Base-by-base conservation (phyloP, 2,329 filamentous ascomycete genomes). In the Ophiostoma himal-ulmi region DNA sequence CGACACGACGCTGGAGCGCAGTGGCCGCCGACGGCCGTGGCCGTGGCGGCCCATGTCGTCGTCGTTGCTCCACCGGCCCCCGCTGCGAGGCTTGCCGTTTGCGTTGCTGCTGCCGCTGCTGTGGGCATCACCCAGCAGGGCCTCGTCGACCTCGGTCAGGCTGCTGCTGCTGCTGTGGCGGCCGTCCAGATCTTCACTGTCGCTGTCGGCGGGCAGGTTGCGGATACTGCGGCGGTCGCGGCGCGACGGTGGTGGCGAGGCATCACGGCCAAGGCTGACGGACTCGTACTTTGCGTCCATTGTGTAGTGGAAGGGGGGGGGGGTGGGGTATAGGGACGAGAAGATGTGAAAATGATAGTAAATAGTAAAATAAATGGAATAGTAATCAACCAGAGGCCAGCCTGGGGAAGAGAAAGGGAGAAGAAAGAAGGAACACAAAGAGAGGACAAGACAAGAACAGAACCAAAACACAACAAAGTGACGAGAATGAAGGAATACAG, bases 111-210 rank as follows among this genome's bases (percentile, higher is more conserved):
- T 14, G 17, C 44, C n/a, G 44, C 17, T 7, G 5, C 3, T 48
- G 17, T 48, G 44, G 6, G 44, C 52, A 20, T 48, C 78, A 68
- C 78, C 78, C 75, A 82, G 80, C 68, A 82, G 74, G 5, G 80
- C 81, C 70, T 80, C 80, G 70, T 76, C 77, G 30, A 82, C 80
- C 72, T 82, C 80, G 69, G 80, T 82, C 62, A 65, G 20, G 34
- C 62, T 65, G 69, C 67, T 71, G 69, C 71, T 71, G 69, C 67
- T 67, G 73, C 70, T 72, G 75, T 77, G 80, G 36, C 78, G 80
- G 52, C n/a, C 60, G 48, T 78, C 76, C 71, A 78, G 77, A 30
- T 79, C 77, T 66, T 80, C 78, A n/a, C 78, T 77, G 34, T 75
- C 69, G 41, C 76, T 73, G 66, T 80, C 70, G 70, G 77, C 76